Evolutionary conservation across 2,329 filamentous ascomycete species (phyloP), one percentile per base, ranked within the genome.

Genomic region (Fusarium lateritium): DNA sequence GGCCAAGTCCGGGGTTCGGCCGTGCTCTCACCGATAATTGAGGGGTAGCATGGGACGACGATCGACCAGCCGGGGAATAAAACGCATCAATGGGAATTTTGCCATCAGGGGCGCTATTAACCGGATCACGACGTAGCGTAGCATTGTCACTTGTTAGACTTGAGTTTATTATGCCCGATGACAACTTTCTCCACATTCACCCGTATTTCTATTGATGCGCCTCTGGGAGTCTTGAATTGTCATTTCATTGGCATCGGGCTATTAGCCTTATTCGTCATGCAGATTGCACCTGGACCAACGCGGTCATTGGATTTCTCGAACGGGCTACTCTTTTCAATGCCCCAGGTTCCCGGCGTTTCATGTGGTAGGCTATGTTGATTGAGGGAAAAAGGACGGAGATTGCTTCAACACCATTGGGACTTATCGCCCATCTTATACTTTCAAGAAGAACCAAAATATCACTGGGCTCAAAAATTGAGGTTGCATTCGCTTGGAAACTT

Each of bases 1-100:
- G 26, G 47, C 49, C 31, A 36, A 45, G 47, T 43, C 65, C 42
- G 49, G 62, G 55, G 40, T 56, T 67, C 67, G 67, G 66, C 60
- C 38, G 34, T 67, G 59, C 19, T 63, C 56, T 50, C 47, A 55
- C 67, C 50, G 57, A 55, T 54, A 21, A 38, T 34, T 70, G 66
- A 69, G 66, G 67, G 66, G 62, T 40, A 62, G 15, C 40, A 55
- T 65, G 56, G 56, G 56, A 60, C 52, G 39, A 54, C 53, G 36
- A 56, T 61, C 43, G 24, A 34, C 31, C 13, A n/a, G 46, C 44
- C 43, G 52, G 38, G 45, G 28, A 38, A 70, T 40, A 56, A 51
- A 67, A 53, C 49, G 67, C 67, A 53, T 69, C 67, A 69, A 69
- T 69, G 33, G 36, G 67, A 69, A 51, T 70, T 70, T 42, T 40